Evolutionary conservation across 2,329 filamentous ascomycete species (phyloP).

Genomic region (Diaporthe velutina): DNA sequence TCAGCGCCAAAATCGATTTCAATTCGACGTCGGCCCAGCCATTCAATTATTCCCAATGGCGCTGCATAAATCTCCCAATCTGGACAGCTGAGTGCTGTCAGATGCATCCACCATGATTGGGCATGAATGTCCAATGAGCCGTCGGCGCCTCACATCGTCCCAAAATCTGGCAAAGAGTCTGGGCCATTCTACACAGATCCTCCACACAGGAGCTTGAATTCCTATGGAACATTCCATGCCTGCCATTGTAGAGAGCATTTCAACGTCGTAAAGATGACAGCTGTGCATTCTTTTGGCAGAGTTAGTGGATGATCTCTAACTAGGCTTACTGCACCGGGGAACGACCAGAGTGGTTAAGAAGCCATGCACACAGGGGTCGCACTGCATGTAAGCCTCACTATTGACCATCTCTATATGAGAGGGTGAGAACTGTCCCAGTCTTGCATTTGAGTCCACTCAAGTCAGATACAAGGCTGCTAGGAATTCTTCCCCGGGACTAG

Average conservation of each 20-base stretch:
- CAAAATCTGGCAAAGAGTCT: neutral
- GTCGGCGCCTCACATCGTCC: too few relatives aligned
- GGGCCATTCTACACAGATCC: neutral
- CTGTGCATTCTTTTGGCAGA: neutral
- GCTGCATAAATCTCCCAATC: neutral
- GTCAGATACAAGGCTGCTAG: neutral
- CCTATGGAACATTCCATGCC: neutral
- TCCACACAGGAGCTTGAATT: neutral
- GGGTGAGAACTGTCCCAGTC: neutral
- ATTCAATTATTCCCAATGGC: neutral
- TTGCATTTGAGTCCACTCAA: neutral
- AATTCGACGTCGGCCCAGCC: neutral
- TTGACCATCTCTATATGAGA: neutral
- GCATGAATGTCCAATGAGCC: neutral
- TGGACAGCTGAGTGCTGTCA: neutral
- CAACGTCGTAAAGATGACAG: neutral
- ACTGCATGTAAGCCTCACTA: slow-evolving; percentile 12
- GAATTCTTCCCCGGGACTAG: neutral
- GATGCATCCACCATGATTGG: neutral
- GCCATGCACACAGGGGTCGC: neutral
- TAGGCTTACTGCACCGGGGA: neutral
- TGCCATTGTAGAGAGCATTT: neutral
- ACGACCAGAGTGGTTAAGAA: neutral
- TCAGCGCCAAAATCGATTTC: neutral
- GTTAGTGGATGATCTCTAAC: neutral